phyloP scores from a whole-genome alignment of 345 rosid species.

The Lagerstroemia speciosa region DNA sequence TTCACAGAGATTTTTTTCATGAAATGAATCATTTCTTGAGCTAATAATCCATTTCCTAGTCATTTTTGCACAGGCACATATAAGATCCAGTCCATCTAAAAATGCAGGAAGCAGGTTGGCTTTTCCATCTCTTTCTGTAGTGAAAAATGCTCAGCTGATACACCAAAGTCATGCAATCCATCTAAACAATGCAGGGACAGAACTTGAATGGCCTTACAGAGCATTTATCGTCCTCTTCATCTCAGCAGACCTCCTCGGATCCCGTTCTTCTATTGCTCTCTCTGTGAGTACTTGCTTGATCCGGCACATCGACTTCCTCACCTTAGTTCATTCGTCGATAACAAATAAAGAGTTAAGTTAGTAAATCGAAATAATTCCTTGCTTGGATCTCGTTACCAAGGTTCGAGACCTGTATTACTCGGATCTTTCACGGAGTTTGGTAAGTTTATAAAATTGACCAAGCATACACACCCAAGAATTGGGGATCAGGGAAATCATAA shows the following conservation, averaged over 20 bases:
- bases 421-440: not conserved
- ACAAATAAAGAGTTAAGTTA: not conserved
- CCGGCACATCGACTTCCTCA: conserved; percentile 78
- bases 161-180: not conserved
- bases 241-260: conserved; percentile 76
- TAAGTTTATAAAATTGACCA: not conserved
- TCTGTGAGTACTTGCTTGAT: conserved; percentile 82
- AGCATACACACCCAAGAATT: not conserved
- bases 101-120: not conserved
- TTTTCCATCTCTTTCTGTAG: not conserved
- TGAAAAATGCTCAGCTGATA: not conserved
- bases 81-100: not conserved
- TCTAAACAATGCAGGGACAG: not conserved
- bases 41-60: too few relatives aligned
- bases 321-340: conserved; percentile 25
- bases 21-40: too few relatives aligned
- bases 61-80: not conserved
- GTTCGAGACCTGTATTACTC: not conserved
- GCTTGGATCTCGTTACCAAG: not conserved
- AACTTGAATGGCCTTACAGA: conserved; percentile 27
- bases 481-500: not conserved
- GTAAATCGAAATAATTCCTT: not conserved
- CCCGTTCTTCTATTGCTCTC: conserved; percentile 78
- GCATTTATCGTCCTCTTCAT: conserved; percentile 92
- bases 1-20: too few relatives aligned